phyloP scores from a whole-genome alignment of 2,329 filamentous ascomycete species.

The Clonostachys chloroleuca region DNA sequence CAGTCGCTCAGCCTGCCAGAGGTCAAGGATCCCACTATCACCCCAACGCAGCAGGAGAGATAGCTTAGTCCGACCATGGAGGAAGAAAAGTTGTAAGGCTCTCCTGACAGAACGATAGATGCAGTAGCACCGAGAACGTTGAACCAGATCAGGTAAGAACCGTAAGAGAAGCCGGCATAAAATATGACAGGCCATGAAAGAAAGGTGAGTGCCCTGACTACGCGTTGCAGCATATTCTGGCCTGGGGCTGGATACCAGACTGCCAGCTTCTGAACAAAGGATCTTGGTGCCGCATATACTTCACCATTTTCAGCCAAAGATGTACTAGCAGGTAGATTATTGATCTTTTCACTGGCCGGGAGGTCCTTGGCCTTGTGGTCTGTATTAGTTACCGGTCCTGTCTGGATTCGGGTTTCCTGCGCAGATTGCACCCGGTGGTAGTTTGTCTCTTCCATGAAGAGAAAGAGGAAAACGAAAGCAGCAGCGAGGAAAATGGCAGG shows the following conservation, averaged over 20 bases:
- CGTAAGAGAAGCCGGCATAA: constrained; percentile 35
- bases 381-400: background rate
- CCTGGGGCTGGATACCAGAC: too few relatives aligned
- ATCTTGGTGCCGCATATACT: too few relatives aligned
- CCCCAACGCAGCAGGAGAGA: constrained; percentile 1
- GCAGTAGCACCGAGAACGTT: background rate
- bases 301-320: too few relatives aligned
- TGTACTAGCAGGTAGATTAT: too few relatives aligned
- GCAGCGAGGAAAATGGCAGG: constrained; percentile 28
- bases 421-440: constrained; percentile 30
- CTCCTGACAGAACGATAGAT: constrained; percentile 20
- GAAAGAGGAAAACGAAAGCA: constrained; percentile 34
- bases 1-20: constrained; percentile 30
- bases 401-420: background rate
- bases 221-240: constrained; percentile 1
- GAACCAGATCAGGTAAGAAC: constrained; percentile 26
- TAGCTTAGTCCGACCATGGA: constrained; percentile 1
- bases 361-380: too few relatives aligned
- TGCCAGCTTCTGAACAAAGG: too few relatives aligned
- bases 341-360: too few relatives aligned
- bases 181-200: constrained; percentile 35
- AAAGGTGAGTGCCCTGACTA: constrained; percentile 34
- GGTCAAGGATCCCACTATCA: constrained; percentile 3
- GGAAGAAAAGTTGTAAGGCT: constrained; percentile 18
- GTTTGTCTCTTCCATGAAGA: constrained; percentile 57